phyloP scores from a whole-genome alignment of 75 land plant genomes.

The Azolla pinnata region DNA sequence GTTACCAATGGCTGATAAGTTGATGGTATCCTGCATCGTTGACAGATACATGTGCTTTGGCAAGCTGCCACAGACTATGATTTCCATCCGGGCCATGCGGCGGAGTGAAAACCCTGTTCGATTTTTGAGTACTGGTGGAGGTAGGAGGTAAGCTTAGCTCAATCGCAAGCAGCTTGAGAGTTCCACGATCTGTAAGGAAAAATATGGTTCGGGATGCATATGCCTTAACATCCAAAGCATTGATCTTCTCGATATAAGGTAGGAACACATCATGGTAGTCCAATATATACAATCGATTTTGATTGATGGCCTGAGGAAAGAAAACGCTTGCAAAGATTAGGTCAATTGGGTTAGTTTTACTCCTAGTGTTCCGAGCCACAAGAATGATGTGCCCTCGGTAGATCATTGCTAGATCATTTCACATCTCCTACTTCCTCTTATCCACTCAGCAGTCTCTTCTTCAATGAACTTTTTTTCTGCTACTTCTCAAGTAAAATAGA shows the following conservation, averaged over 20 bases:
- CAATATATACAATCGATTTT: slow-evolving; percentile 35
- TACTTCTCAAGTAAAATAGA: background rate
- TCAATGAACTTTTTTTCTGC: too few species aligned
- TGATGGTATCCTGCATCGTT: slow-evolving; percentile 58
- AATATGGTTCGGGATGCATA: slow-evolving; percentile 51
- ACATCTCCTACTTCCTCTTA: too few species aligned
- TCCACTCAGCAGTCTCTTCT: too few species aligned
- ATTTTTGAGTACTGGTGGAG: slow-evolving; percentile 5
- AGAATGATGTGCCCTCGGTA: too few species aligned
- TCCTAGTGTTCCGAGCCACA: too few species aligned
- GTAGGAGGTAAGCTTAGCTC: slow-evolving; percentile 34
- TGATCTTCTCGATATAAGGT: slow-evolving; percentile 40
- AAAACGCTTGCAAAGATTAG: too few species aligned
- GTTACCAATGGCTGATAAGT: slow-evolving; percentile 59
- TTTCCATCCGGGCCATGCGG: slow-evolving; percentile 17
- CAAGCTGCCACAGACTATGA: slow-evolving; percentile 41
- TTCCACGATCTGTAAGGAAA: slow-evolving; percentile 26
- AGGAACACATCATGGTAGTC: slow-evolving; percentile 51
- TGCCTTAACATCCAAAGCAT: slow-evolving; percentile 13
- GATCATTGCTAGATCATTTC: too few species aligned
- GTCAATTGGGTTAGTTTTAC: too few species aligned
- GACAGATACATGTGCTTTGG: slow-evolving; percentile 45
- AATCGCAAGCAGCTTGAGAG: slow-evolving; percentile 43
- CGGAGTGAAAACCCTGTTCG: slow-evolving; percentile 34
- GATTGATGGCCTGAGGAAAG: slow-evolving; percentile 45